A percentile compares a stretch with the other conserved stretches of the same genome.
phyloP scores from a whole-genome alignment of 2,329 filamentous ascomycete species.

The Penicillium glabrum region DNA sequence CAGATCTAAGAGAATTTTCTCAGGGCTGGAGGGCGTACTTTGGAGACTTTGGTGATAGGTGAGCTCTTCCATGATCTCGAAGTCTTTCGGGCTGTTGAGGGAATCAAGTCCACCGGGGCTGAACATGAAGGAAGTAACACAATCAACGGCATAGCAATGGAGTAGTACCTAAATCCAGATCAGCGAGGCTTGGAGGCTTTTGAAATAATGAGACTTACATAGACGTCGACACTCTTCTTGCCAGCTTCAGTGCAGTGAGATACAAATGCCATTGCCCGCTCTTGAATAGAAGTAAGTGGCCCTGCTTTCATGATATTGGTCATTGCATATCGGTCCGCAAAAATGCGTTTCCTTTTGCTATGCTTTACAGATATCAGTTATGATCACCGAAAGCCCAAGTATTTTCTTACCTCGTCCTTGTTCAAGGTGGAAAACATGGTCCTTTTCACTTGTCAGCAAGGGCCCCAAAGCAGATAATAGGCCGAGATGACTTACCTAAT shows the following conservation, averaged over 20 bases:
- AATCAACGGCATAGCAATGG: constrained; percentile 69
- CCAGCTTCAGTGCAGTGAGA: constrained; percentile 49
- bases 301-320: constrained; percentile 61
- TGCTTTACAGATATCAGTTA: constrained; percentile 48
- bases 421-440: constrained; percentile 41
- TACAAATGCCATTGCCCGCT: constrained; percentile 58
- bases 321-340: constrained; percentile 69
- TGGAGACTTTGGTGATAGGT: constrained; percentile 67
- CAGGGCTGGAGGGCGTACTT: constrained; percentile 46
- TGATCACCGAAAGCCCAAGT: neutral
- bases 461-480: too few species aligned
- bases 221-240: constrained; percentile 57
- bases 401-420: constrained; percentile 17
- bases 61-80: constrained; percentile 67
- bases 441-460: constrained; percentile 11
- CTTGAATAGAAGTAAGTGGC: constrained; percentile 58
- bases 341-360: constrained; percentile 60
- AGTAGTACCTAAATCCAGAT: constrained; percentile 40
- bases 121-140: constrained; percentile 68
- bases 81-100: constrained; percentile 55
- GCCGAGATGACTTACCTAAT: constrained; percentile 17
- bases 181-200: neutral
- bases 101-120: constrained; percentile 65
- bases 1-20: neutral
- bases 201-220: constrained; percentile 44